phyloP scores from a whole-genome alignment of 2,329 filamentous ascomycete species.

The Verticillium nonalfalfae region DNA sequence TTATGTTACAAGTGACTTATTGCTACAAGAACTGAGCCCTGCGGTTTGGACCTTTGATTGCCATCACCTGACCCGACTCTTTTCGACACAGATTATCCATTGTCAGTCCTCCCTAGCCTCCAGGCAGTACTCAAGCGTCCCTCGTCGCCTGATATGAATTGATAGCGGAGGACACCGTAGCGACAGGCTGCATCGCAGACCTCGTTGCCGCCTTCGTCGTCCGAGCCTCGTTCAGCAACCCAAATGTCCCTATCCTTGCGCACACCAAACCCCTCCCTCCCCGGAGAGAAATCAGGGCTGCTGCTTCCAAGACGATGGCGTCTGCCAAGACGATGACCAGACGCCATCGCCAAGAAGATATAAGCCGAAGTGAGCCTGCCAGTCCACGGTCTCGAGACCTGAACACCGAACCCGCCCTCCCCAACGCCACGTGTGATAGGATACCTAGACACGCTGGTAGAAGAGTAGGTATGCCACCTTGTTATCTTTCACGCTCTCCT shows the following conservation, averaged over 20 bases:
- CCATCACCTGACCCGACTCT: background rate
- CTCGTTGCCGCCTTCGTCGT: background rate
- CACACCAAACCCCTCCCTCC: background rate
- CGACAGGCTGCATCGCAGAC: background rate
- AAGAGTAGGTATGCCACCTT: conserved; percentile 97
- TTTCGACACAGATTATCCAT: background rate
- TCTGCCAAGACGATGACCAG: background rate
- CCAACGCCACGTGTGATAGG: too few relatives aligned
- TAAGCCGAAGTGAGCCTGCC: background rate
- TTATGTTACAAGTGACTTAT: background rate
- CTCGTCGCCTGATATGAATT: background rate
- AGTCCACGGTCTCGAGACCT: background rate
- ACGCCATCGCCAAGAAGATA: background rate
- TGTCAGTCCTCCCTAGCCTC: background rate
- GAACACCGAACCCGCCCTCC: background rate
- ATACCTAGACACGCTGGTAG: conserved; percentile 66
- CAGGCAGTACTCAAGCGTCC: background rate
- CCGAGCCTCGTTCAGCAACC: background rate
- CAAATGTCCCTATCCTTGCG: background rate
- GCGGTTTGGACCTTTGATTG: background rate
- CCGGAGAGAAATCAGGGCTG: background rate
- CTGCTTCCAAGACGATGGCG: background rate
- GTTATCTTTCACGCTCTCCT: conserved; percentile 75
- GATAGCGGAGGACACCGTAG: background rate
- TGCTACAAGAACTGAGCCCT: background rate